These are phyloP conservation scores for Xanthoconium purpureum DNA, from an alignment of 768 basidiomycete species.

Conservation along the genomic window DNA sequence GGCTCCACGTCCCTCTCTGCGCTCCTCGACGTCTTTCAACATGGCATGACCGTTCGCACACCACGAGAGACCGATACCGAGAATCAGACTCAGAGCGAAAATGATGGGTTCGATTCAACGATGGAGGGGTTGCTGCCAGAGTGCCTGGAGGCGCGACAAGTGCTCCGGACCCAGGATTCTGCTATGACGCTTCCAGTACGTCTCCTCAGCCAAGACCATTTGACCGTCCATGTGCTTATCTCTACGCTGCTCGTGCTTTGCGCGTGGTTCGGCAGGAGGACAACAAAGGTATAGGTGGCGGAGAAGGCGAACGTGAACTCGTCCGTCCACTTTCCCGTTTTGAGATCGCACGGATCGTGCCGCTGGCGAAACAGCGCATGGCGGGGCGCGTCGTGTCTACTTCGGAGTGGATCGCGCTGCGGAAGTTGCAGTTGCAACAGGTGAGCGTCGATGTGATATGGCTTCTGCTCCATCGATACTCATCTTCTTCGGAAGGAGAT, in stretches of 20 bases:
- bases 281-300: background rate
- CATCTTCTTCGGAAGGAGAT: constrained; percentile 16
- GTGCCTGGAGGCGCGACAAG: constrained; percentile 30
- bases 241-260: background rate
- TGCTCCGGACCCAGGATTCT: constrained; percentile 19
- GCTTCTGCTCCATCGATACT: background rate
- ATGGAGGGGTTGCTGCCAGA: constrained; percentile 36
- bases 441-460: constrained; percentile 7
- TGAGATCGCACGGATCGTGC: constrained; percentile 38
- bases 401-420: constrained; percentile 35
- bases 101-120: constrained; percentile 33
- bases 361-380: constrained; percentile 12
- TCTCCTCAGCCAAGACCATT: background rate
- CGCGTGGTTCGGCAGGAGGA: constrained; percentile 7
- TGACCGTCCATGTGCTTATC: background rate
- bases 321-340: constrained; percentile 43
- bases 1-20: constrained; percentile 15
- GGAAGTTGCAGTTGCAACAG: constrained; percentile 47
- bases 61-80: background rate
- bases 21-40: constrained; percentile 20
- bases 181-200: constrained; percentile 15
- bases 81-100: background rate
- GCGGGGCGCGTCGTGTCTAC: constrained; percentile 19
- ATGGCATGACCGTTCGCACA: background rate
- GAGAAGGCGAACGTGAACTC: constrained; percentile 21